Percentiles rank a stretch among this genome's conserved stretches.
phyloP scores from a whole-genome alignment of 345 rosid species.

The Rhodomyrtus tomentosa region DNA sequence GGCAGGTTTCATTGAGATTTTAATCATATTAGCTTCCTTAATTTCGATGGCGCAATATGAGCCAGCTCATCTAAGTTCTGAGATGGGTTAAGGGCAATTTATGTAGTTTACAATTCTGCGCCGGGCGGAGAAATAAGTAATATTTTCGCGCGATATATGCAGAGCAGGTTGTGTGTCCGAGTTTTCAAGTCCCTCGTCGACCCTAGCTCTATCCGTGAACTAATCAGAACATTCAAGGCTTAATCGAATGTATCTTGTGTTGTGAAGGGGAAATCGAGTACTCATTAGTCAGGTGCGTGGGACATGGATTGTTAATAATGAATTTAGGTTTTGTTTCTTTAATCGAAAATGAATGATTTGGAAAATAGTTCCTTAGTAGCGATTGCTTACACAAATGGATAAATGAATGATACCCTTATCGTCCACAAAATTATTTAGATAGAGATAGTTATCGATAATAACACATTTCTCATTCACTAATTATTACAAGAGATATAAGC shows the following conservation, averaged over 20 bases:
- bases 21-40: neutral
- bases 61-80: neutral
- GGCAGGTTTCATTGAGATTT: neutral
- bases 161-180: neutral
- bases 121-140: neutral
- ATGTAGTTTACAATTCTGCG: neutral
- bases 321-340: too few species aligned
- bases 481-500: too few species aligned
- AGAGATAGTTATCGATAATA: too few species aligned
- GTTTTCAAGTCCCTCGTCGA: neutral
- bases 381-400: too few species aligned
- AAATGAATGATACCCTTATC: too few species aligned
- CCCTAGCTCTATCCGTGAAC: neutral
- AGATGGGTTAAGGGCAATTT: neutral
- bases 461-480: too few species aligned
- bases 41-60: neutral
- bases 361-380: too few species aligned
- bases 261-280: neutral
- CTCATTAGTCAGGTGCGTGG: neutral
- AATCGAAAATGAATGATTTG: too few species aligned
- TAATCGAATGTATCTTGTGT: neutral
- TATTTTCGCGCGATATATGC: neutral
- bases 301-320: neutral
- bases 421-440: too few species aligned
- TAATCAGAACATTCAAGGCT: neutral